Percentiles rank a stretch among this genome's conserved stretches.
phyloP scores from a whole-genome alignment of 2,329 filamentous ascomycete genomes.

The Akanthomyces dipterigenus region DNA sequence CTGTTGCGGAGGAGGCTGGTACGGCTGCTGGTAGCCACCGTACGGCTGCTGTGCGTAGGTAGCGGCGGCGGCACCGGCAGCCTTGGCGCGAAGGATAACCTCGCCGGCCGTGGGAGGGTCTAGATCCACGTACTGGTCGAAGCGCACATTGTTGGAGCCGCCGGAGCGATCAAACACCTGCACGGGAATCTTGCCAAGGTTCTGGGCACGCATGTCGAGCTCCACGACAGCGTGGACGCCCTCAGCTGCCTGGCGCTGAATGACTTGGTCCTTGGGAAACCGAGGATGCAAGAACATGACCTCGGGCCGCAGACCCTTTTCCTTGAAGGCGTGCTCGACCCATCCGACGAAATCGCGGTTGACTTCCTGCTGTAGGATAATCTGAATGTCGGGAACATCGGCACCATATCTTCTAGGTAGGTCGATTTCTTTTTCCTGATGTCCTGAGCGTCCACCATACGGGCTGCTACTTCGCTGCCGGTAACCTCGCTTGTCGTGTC shows the following conservation, averaged over 20 bases:
- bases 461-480: conserved; percentile 67
- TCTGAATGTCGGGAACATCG: conserved; percentile 83
- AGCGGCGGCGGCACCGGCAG: conserved; percentile 22
- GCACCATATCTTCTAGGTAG: conserved; percentile 66
- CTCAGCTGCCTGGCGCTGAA: conserved; percentile 79
- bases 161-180: conserved; percentile 78
- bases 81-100: conserved; percentile 67
- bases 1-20: conserved; percentile 25
- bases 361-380: conserved; percentile 74
- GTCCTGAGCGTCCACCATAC: conserved; percentile 34
- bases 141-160: conserved; percentile 69
- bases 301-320: conserved; percentile 66
- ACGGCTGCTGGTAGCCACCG: conserved; percentile 14
- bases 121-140: conserved; percentile 80
- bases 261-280: conserved; percentile 69
- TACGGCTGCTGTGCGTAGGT: conserved; percentile 26
- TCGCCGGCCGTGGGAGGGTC: conserved; percentile 74
- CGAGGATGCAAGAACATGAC: conserved; percentile 74
- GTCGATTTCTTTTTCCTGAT: conserved; percentile 52
- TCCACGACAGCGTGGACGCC: conserved; percentile 81
- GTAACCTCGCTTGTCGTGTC: conserved; percentile 45
- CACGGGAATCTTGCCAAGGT: conserved; percentile 66
- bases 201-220: conserved; percentile 63
- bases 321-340: conserved; percentile 70
- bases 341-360: conserved; percentile 74